Conservation (phyloP, 768 basidiomycete species). For the Xerocomellus intermedius region DNA sequence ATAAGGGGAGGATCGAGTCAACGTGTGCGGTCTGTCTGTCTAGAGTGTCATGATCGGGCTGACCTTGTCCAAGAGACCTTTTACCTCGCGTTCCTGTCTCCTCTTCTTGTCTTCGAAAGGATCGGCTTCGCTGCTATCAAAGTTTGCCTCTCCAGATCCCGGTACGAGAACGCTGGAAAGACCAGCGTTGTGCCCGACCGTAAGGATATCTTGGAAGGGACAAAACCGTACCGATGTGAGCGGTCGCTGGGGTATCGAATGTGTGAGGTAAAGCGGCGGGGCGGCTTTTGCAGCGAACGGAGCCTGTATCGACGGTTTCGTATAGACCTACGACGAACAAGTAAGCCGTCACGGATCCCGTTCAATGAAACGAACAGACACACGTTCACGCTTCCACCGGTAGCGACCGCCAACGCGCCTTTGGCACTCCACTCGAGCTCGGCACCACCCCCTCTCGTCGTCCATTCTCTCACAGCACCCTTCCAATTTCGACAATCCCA, state of each 20-base stretch:
- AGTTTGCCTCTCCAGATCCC: conserved; percentile 91
- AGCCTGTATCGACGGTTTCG: conserved; percentile 60
- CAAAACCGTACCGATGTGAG: conserved; percentile 77
- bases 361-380: conserved; percentile 15
- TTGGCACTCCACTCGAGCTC: conserved; percentile 84
- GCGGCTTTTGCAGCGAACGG: conserved; percentile 45
- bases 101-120: conserved; percentile 86
- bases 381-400: conserved; percentile 83
- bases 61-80: conserved; percentile 86
- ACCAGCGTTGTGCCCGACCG: conserved; percentile 74
- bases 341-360: background rate
- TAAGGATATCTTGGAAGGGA: conserved; percentile 85
- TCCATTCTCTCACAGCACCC: conserved; percentile 79
- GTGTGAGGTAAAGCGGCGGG: conserved; percentile 87
- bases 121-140: conserved; percentile 91
- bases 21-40: background rate
- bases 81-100: conserved; percentile 87
- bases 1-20: background rate
- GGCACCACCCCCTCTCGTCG: conserved; percentile 60
- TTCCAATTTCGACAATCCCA: conserved; percentile 99
- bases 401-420: conserved; percentile 79
- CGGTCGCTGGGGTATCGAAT: conserved; percentile 78
- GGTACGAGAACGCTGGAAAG: conserved; percentile 87
- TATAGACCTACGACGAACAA: conserved; percentile 57
- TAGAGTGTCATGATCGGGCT: background rate